Evolutionary conservation across 768 basidiomycete species (phyloP).

Genomic region (Boletus sp.): DNA sequence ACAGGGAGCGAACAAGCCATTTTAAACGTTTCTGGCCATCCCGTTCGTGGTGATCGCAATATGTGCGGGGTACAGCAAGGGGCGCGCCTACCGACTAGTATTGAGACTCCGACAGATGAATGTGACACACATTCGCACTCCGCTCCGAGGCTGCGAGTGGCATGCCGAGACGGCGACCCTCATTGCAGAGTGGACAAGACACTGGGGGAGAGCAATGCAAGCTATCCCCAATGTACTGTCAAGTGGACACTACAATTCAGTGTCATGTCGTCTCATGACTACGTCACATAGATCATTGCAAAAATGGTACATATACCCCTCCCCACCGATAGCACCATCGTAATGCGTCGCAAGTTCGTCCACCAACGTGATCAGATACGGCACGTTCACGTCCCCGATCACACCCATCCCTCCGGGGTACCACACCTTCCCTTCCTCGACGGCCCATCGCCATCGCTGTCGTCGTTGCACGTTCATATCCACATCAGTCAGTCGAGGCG

Average conservation of each 20-base stretch:
- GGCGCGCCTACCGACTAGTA: no score
- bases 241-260: no score
- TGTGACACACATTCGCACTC: no score
- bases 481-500: background rate
- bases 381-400: constrained; percentile 33
- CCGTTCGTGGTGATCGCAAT: background rate
- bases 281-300: constrained; percentile 17
- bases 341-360: constrained; percentile 35
- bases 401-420: constrained; percentile 40
- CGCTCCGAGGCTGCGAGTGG: background rate
- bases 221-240: no score
- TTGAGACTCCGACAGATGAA: no score
- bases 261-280: no score
- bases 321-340: constrained; percentile 21
- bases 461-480: background rate
- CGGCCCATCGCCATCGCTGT: constrained; percentile 75
- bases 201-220: no score
- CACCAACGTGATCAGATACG: constrained; percentile 40
- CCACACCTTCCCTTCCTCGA: constrained; percentile 50
- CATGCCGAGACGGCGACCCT: background rate
- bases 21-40: background rate
- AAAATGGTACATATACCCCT: constrained; percentile 27
- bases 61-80: no score
- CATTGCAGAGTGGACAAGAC: no score
- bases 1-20: background rate